A percentile compares a stretch with the other conserved stretches of the same genome.
Conservation (phyloP, 257 asterid genomes). For the Catharanthus roseus region DNA sequence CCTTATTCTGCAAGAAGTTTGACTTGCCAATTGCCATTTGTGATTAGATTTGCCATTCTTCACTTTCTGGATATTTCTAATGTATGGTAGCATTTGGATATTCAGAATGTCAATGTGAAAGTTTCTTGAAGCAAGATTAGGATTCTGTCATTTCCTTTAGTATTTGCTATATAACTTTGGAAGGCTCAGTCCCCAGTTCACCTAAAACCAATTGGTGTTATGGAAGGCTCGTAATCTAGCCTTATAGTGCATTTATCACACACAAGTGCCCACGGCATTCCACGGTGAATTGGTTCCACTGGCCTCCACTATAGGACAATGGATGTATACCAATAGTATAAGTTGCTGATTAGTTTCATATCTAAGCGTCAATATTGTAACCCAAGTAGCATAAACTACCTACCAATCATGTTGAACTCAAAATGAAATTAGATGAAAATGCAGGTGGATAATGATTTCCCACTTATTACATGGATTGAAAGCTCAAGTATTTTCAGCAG, state of each 20-base stretch:
- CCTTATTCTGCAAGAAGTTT: not conserved
- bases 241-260: too few relatives aligned
- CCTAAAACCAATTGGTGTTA: too few relatives aligned
- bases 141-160: not conserved
- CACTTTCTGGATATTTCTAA: not conserved
- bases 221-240: too few relatives aligned
- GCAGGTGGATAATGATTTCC: not conserved
- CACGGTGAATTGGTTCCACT: too few relatives aligned
- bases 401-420: not conserved
- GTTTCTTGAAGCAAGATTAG: not conserved
- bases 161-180: not conserved
- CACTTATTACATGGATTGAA: too few relatives aligned
- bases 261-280: too few relatives aligned
- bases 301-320: too few relatives aligned
- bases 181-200: too few relatives aligned
- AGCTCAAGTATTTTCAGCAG: not conserved
- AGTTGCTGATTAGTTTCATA: too few relatives aligned
- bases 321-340: too few relatives aligned
- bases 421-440: not conserved
- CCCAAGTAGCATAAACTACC: not conserved
- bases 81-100: not conserved
- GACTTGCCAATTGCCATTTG: not conserved
- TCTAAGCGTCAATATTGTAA: not conserved
- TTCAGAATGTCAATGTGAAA: not conserved
- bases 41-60: not conserved